These are phyloP conservation scores for Malus hybrid DNA, from an alignment of 331 rosid species.

Conservation along the genomic window DNA sequence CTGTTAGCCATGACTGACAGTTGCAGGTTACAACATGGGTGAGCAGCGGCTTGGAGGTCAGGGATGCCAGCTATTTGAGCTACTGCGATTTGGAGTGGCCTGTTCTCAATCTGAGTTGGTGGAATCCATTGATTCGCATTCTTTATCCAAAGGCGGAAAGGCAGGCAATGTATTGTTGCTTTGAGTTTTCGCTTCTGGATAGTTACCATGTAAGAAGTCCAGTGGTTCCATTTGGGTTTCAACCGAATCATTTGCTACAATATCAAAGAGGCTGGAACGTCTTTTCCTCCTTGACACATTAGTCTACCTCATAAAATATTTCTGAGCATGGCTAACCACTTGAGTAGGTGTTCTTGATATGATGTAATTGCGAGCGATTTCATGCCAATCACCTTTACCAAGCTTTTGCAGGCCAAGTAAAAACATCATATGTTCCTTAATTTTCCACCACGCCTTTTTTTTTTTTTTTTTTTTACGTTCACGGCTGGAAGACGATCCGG, in stretches of 20 bases:
- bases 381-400: constrained; percentile 99
- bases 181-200: constrained; percentile 40
- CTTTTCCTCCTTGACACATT: constrained; percentile 87
- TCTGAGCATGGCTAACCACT: constrained; percentile 99
- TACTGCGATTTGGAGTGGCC: constrained; percentile 22
- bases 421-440: constrained; percentile 93
- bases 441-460: no score
- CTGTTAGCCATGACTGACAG: no score
- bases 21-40: no score
- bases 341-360: constrained; percentile 93
- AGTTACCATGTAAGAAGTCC: constrained; percentile 53
- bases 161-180: constrained; percentile 59
- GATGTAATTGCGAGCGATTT: constrained; percentile 88
- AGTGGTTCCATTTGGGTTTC: constrained; percentile 55
- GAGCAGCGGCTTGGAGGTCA: no score
- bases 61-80: no score
- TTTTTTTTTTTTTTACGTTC: constrained; percentile 58
- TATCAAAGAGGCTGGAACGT: constrained; percentile 97
- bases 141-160: constrained; percentile 79
- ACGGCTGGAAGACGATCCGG: constrained; percentile 82
- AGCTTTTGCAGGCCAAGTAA: constrained; percentile 89
- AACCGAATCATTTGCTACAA: constrained; percentile 64
- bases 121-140: constrained; percentile 92
- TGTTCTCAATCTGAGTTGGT: constrained; percentile 84
- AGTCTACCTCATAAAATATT: constrained; percentile 89